A percentile compares a stretch with the other conserved stretches of the same genome.
Conservation (phyloP, 306 rosid genomes). For the Cicer yamashitae region DNA sequence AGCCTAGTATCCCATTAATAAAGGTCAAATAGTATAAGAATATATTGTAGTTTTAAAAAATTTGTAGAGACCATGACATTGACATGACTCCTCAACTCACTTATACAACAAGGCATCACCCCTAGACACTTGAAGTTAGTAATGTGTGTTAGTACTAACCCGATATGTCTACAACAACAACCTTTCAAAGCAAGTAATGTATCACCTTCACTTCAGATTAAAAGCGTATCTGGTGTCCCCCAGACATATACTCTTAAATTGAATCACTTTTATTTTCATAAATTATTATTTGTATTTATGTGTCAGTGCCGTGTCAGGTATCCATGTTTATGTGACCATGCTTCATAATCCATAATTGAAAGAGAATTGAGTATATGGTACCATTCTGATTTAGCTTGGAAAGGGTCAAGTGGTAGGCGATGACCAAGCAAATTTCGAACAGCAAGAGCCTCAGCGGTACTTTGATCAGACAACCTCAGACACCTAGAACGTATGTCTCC, state of each 20-base stretch:
- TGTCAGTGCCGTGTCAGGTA: too few species aligned
- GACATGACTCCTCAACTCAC: background rate
- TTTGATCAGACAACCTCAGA: constrained; percentile 83
- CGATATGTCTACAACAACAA: constrained; percentile 15
- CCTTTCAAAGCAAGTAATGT: constrained; percentile 4
- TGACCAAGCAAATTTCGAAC: constrained; percentile 88
- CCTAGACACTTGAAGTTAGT: background rate
- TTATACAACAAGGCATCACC: constrained; percentile 5
- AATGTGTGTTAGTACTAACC: constrained; percentile 21
- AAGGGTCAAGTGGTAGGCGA: constrained; percentile 69
- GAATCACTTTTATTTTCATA: too few species aligned
- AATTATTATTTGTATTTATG: too few species aligned
- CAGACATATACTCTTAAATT: too few species aligned
- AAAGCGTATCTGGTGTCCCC: too few species aligned
- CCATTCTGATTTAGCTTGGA: constrained; percentile 83
- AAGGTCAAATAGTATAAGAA: constrained; percentile 11
- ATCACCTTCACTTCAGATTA: too few species aligned
- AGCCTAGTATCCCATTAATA: constrained; percentile 1
- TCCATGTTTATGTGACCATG: too few species aligned
- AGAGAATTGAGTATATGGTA: constrained; percentile 32
- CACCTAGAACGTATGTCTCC: constrained; percentile 98
- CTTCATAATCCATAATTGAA: background rate
- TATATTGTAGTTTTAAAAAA: background rate
- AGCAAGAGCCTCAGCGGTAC: constrained; percentile 87
- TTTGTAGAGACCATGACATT: background rate